phyloP scores from a whole-genome alignment of 1,284 basidiomycete species.

The Leucoagaricus sp. region DNA sequence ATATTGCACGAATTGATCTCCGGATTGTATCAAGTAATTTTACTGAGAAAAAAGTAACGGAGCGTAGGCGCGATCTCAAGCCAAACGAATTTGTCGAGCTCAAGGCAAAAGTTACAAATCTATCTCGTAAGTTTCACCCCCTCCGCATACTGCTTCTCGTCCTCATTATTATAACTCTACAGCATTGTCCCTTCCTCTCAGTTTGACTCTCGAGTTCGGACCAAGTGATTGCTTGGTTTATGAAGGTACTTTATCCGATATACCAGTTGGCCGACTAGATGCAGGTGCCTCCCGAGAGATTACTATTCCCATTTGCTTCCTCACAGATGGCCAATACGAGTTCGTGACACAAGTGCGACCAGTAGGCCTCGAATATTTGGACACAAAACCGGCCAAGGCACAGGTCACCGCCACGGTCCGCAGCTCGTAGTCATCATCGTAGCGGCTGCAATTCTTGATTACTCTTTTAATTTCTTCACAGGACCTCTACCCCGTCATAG shows the following conservation, averaged over 20 bases:
- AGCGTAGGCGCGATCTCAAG: constrained; percentile 46
- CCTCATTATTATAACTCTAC: too few relatives aligned
- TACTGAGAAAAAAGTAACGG: constrained; percentile 23
- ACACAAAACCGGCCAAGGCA: constrained; percentile 36
- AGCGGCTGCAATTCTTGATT: not conserved
- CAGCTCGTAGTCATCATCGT: not conserved
- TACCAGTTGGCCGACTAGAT: constrained; percentile 59
- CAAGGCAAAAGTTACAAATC: constrained; percentile 57
- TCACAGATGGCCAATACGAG: constrained; percentile 73
- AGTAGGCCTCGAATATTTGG: constrained; percentile 29
- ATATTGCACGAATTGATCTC: constrained; percentile 62
- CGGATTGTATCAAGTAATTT: constrained; percentile 42
- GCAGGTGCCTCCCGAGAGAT: constrained; percentile 52
- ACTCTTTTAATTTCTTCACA: not conserved
- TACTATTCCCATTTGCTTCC: constrained; percentile 70
- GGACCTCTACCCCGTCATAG: not conserved
- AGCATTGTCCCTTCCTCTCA: constrained; percentile 55
- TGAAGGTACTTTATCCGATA: constrained; percentile 64
- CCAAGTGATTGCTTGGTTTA: constrained; percentile 67
- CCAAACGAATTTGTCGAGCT: constrained; percentile 64
- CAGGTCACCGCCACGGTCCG: constrained; percentile 38
- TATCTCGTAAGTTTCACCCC: constrained; percentile 58
- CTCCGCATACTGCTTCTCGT: too few relatives aligned
- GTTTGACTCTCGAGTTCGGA: constrained; percentile 53
- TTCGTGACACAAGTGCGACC: constrained; percentile 58